Percentiles rank a stretch among this genome's conserved stretches.
Conservation (phyloP, 192 early-diverging fungal species). For the Thoreauomyces humboldtii region DNA sequence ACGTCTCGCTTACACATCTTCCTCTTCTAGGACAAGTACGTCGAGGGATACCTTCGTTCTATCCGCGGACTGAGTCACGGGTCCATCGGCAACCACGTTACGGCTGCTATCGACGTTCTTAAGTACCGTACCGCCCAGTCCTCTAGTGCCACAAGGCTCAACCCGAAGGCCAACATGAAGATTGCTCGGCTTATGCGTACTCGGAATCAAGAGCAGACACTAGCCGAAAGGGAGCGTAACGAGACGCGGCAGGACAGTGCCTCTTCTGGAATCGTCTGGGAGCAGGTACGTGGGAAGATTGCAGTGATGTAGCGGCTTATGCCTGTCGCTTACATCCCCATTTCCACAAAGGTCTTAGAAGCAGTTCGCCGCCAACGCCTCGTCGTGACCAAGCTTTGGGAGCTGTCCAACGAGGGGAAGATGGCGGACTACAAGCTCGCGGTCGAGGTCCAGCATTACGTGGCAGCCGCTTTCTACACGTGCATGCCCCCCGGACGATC, state of each 20-base stretch:
- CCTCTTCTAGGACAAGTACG: conserved; percentile 9
- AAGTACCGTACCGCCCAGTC: conserved; percentile 1
- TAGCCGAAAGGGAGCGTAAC: conserved; percentile 8
- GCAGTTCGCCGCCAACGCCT: conserved; percentile 6
- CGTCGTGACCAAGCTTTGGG: background rate
- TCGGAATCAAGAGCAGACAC: conserved; percentile 5
- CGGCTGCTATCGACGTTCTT: conserved; percentile 12
- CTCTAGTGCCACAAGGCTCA: background rate
- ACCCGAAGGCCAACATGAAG: background rate
- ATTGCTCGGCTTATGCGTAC: background rate
- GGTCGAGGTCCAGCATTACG: conserved; percentile 1
- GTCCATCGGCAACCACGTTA: conserved; percentile 1
- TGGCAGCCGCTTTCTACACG: conserved; percentile 7
- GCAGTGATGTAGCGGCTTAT: conserved; percentile 1
- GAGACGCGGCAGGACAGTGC: background rate
- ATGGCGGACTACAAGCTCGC: background rate
- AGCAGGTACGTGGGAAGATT: conserved; percentile 5
- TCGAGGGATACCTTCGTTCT: conserved; percentile 1
- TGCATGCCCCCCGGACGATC: conserved; percentile 2
- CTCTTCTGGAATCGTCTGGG: conserved; percentile 3
- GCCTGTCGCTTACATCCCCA: too few species aligned
- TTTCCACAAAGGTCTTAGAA: conserved; percentile 7
- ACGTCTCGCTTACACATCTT: background rate
- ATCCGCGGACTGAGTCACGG: conserved; percentile 22
- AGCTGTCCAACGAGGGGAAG: background rate